A percentile compares a stretch with the other conserved stretches of the same genome.
These are phyloP conservation scores for Euphorbia lathyris DNA, from an alignment of 345 rosid genomes.

Conservation along the genomic window DNA sequence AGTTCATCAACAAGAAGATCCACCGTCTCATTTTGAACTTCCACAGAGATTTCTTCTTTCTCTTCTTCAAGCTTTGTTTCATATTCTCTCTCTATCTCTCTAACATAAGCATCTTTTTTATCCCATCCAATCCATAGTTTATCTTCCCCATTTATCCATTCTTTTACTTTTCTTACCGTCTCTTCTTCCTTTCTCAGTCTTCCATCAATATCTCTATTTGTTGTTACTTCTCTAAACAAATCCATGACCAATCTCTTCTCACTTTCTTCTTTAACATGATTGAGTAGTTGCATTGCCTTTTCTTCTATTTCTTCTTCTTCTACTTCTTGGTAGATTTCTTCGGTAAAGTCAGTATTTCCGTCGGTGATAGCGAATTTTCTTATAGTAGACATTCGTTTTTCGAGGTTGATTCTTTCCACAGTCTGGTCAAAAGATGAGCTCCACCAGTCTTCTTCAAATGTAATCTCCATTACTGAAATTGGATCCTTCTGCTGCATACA, in stretches of 20 bases:
- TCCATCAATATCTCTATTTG: too few species aligned
- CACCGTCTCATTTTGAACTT: conserved; percentile 29
- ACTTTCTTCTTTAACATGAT: conserved; percentile 33
- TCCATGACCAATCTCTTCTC: conserved; percentile 30
- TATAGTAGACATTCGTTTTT: conserved; percentile 25
- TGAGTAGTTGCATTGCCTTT: conserved; percentile 39
- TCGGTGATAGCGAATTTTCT: too few species aligned
- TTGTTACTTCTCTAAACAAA: conserved; percentile 41
- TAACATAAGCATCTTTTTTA: conserved; percentile 31
- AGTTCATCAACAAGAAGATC: conserved; percentile 38
- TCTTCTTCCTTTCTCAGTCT: conserved; percentile 21
- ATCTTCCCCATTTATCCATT: conserved; percentile 46
- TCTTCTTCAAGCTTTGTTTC: conserved; percentile 42
- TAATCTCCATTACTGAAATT: conserved; percentile 44
- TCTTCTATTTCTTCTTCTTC: conserved; percentile 23
- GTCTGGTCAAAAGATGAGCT: conserved; percentile 33
- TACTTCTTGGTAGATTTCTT: conserved; percentile 14
- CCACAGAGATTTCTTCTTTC: conserved; percentile 29
- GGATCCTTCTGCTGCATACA: conserved; percentile 44
- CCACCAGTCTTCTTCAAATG: conserved; percentile 35
- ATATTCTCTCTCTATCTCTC: conserved; percentile 33
- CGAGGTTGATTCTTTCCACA: conserved; percentile 28
- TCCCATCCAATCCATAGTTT: conserved; percentile 18
- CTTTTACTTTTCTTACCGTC: conserved; percentile 33
- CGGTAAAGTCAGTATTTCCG: conserved; percentile 1